phyloP scores from a whole-genome alignment of 495 filamentous ascomycete species.

The Aspergillus cristatus region DNA sequence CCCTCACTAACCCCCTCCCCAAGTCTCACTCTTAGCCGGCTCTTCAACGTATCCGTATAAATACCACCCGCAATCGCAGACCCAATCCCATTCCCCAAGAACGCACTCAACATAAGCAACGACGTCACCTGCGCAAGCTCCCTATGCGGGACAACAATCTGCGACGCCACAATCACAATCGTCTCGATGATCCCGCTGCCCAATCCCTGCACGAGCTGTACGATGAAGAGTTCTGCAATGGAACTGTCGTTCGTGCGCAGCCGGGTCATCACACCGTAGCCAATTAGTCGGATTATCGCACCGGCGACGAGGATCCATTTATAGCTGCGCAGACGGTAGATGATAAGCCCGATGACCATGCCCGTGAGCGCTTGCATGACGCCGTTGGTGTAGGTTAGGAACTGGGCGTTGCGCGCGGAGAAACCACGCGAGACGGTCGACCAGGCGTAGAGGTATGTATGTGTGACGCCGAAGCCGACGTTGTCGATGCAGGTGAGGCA shows the following conservation, averaged over 20 bases:
- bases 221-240: slow-evolving; percentile 33
- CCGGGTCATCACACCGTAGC: slow-evolving; percentile 42
- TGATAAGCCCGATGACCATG: slow-evolving; percentile 31
- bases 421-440: slow-evolving; percentile 32
- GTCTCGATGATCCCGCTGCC: slow-evolving; percentile 41
- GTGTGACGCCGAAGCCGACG: slow-evolving; percentile 31
- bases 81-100: slow-evolving; percentile 38
- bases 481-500: slow-evolving; percentile 30
- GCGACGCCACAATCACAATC: slow-evolving; percentile 31
- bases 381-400: slow-evolving; percentile 35
- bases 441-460: slow-evolving; percentile 41
- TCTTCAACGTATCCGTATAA: slow-evolving; percentile 33
- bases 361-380: slow-evolving; percentile 34
- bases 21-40: slow-evolving; percentile 21
- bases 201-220: slow-evolving; percentile 38
- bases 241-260: slow-evolving; percentile 37
- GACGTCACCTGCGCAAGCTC: slow-evolving; percentile 41
- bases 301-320: slow-evolving; percentile 37
- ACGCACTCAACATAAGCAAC: slow-evolving; percentile 31
- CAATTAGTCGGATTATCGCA: slow-evolving; percentile 31
- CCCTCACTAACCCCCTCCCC: slow-evolving; percentile 13
- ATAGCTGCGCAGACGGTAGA: slow-evolving; percentile 33
- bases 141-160: slow-evolving; percentile 35
- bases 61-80: slow-evolving; percentile 40
- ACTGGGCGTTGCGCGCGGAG: slow-evolving; percentile 32